Evolutionary conservation across 1,139 yeast genomes (phyloP).

Genomic region (Yamadazyma atmosphaerica): DNA sequence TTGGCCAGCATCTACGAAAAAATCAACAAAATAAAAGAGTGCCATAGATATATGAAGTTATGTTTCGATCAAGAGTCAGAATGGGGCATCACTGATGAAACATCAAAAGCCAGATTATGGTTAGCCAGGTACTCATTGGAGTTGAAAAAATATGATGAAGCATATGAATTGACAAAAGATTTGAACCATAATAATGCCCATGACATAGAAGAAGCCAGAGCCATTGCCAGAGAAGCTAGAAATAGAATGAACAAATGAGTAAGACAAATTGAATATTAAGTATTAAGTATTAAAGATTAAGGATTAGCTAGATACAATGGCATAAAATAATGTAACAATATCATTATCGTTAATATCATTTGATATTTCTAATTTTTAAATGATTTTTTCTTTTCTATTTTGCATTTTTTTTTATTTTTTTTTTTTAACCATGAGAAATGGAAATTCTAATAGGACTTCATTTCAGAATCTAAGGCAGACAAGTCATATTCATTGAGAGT

Average conservation of each 20-base stretch:
- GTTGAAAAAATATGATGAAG: slow-evolving; percentile 59
- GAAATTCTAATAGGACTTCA: slow-evolving; percentile 6
- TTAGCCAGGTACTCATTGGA: slow-evolving; percentile 70
- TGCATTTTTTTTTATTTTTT: neutral
- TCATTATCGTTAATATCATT: neutral
- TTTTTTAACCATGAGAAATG: neutral
- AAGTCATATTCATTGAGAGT: slow-evolving; percentile 6
- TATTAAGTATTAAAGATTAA: slow-evolving; percentile 4
- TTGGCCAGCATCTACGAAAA: slow-evolving; percentile 70
- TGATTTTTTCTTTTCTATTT: neutral
- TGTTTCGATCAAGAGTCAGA: slow-evolving; percentile 69
- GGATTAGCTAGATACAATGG: neutral
- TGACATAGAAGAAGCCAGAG: slow-evolving; percentile 86
- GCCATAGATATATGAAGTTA: slow-evolving; percentile 66
- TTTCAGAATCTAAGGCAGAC: slow-evolving; percentile 7
- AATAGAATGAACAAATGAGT: slow-evolving; percentile 32
- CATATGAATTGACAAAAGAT: slow-evolving; percentile 73
- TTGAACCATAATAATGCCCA: slow-evolving; percentile 77
- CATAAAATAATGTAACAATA: neutral
- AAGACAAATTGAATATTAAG: slow-evolving; percentile 3
- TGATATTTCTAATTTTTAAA: neutral
- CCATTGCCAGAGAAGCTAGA: slow-evolving; percentile 74
- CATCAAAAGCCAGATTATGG: slow-evolving; percentile 85
- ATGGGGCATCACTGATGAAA: slow-evolving; percentile 74
- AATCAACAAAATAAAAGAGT: slow-evolving; percentile 50